phyloP scores from a whole-genome alignment of 352 stramenopile genomes.

The Pythium sukuiense region DNA sequence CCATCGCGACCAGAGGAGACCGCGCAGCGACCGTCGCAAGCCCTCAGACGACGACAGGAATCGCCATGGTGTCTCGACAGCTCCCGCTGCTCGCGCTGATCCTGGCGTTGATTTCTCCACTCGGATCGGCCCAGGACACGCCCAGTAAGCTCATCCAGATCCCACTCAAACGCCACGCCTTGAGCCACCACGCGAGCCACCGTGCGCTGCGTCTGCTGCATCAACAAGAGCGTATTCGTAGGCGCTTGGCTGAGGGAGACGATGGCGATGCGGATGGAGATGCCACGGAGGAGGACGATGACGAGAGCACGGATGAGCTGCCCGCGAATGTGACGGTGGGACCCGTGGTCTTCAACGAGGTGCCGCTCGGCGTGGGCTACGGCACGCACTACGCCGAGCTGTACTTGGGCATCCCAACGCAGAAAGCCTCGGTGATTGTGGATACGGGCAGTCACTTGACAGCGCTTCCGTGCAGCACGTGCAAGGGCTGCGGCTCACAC shows the following conservation, averaged over 20 bases:
- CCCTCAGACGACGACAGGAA: not conserved
- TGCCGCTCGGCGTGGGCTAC: constrained; percentile 65
- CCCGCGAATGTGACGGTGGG: constrained; percentile 17
- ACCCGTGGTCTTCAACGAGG: constrained; percentile 53
- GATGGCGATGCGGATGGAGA: constrained; percentile 1
- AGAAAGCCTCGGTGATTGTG: constrained; percentile 84
- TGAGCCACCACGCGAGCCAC: constrained; percentile 19
- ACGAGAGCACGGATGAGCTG: not conserved
- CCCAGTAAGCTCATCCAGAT: constrained; percentile 27
- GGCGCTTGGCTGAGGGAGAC: constrained; percentile 32
- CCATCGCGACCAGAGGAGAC: not conserved
- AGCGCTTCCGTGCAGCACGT: constrained; percentile 73
- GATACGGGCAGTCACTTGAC: constrained; percentile 84
- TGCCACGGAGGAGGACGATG: not conserved
- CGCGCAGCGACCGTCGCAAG: not conserved
- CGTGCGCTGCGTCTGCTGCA: constrained; percentile 23
- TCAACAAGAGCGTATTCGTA: constrained; percentile 50
- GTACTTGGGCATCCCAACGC: constrained; percentile 73
- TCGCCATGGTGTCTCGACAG: not conserved
- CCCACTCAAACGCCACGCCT: constrained; percentile 23
- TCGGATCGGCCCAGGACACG: constrained; percentile 5
- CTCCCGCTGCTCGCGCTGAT: constrained; percentile 10
- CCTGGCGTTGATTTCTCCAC: constrained; percentile 1
- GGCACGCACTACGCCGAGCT: constrained; percentile 85
- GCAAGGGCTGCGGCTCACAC: constrained; percentile 63